phyloP scores from a whole-genome alignment of 2,329 filamentous ascomycete species.

The Orbilia brochopaga region DNA sequence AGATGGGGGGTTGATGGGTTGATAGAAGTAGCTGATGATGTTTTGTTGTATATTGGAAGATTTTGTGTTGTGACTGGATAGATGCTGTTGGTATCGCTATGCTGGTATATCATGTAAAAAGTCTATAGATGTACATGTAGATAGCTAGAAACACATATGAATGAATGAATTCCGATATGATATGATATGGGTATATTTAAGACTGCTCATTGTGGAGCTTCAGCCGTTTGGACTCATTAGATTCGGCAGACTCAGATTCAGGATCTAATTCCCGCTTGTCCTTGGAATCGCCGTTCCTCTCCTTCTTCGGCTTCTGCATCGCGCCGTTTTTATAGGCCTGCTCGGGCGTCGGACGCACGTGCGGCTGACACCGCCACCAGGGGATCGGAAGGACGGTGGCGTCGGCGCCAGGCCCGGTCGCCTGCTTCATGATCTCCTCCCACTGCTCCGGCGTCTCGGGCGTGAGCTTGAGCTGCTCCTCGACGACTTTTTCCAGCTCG shows the following conservation, averaged over 20 bases:
- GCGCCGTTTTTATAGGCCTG: constrained; percentile 52
- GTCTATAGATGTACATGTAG: too few species aligned
- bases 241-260: constrained; percentile 55
- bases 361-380: constrained; percentile 55
- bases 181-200: constrained; percentile 3
- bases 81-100: too few species aligned
- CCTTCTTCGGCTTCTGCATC: constrained; percentile 78
- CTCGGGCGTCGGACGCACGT: constrained; percentile 43
- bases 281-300: constrained; percentile 56
- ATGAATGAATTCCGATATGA: too few species aligned
- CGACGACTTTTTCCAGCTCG: constrained; percentile 78
- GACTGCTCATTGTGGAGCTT: constrained; percentile 26
- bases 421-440: constrained; percentile 57
- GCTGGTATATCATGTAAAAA: too few species aligned
- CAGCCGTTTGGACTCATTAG: constrained; percentile 55
- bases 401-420: constrained; percentile 49
- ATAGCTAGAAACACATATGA: neutral
- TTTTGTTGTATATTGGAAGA: neutral
- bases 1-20: too few species aligned
- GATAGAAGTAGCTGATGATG: too few species aligned
- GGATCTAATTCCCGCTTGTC: constrained; percentile 61
- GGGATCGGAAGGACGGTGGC: constrained; percentile 51
- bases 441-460: constrained; percentile 57
- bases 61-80: neutral
- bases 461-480: constrained; percentile 70